Percentiles rank a stretch among this genome's conserved stretches.
phyloP scores from a whole-genome alignment of 331 rosid species.

The Saraca asoca region DNA sequence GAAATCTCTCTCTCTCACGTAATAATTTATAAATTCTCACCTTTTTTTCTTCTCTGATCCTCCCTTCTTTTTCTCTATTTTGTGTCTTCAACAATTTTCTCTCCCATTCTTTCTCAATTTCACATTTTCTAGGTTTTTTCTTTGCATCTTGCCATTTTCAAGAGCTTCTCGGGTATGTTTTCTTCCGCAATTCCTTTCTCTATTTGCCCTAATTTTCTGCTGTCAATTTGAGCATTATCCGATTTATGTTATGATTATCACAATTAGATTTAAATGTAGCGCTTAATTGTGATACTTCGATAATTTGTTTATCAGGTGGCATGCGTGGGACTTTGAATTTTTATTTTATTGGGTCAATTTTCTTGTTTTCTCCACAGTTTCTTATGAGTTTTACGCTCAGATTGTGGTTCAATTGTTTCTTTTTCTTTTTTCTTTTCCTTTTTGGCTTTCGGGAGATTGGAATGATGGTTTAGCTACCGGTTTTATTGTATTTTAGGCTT shows the following conservation, averaged over 20 bases:
- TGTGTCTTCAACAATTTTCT: slow-evolving; percentile 33
- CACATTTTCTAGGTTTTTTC: slow-evolving; percentile 46
- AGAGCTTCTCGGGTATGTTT: slow-evolving; percentile 57
- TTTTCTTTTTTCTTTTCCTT: slow-evolving; percentile 45
- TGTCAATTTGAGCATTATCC: slow-evolving; percentile 30
- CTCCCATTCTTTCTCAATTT: slow-evolving; percentile 13
- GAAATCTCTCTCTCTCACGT: not conserved
- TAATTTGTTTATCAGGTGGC: slow-evolving; percentile 54
- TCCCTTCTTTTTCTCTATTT: slow-evolving; percentile 10
- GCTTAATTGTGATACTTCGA: slow-evolving; percentile 1
- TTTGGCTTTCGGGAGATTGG: slow-evolving; percentile 54
- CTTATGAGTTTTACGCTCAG: slow-evolving; percentile 32
- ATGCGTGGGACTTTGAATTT: slow-evolving; percentile 52
- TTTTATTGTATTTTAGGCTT: not conserved
- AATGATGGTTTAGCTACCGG: slow-evolving; percentile 46
- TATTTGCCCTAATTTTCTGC: slow-evolving; percentile 35
- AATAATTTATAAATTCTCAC: slow-evolving; percentile 29
- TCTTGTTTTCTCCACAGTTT: slow-evolving; percentile 21
- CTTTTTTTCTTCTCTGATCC: slow-evolving; percentile 24
- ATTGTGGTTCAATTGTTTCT: slow-evolving; percentile 44
- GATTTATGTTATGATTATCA: slow-evolving; percentile 20
- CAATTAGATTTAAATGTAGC: slow-evolving; percentile 35
- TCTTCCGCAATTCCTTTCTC: slow-evolving; percentile 28
- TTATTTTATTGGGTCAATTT: slow-evolving; percentile 34
- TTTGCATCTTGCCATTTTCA: slow-evolving; percentile 7